Evolutionary conservation across 441 rosid genomes (phyloP).

Genomic region (Adansonia rubrostipa): DNA sequence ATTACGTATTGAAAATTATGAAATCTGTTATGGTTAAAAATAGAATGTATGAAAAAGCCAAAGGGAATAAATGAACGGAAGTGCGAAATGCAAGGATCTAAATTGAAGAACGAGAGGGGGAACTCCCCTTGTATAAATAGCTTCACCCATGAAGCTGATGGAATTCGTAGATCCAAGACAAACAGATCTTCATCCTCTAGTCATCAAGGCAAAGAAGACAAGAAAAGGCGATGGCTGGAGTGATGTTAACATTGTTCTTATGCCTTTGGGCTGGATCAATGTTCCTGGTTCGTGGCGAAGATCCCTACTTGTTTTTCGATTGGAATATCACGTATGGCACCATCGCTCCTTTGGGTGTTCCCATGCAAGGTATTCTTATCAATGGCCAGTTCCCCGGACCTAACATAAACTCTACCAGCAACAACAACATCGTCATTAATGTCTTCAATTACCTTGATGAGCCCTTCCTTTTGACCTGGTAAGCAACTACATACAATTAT

Average conservation of each 20-base stretch:
- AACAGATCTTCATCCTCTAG: neutral
- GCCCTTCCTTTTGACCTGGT: conserved; percentile 70
- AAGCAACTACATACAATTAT: neutral
- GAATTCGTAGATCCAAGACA: neutral
- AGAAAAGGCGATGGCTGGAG: conserved; percentile 30
- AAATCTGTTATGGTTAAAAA: neutral
- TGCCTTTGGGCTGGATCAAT: conserved; percentile 39
- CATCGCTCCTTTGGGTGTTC: conserved; percentile 53
- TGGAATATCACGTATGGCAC: conserved; percentile 48
- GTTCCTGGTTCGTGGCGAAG: conserved; percentile 45
- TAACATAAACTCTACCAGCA: conserved; percentile 60
- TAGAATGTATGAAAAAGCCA: neutral
- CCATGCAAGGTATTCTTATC: conserved; percentile 66
- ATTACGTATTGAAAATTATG: neutral
- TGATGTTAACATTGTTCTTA: conserved; percentile 38
- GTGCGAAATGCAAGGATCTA: neutral
- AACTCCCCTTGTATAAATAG: neutral
- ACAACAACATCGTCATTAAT: conserved; percentile 64
- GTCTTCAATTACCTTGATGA: conserved; percentile 72
- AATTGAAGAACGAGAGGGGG: neutral
- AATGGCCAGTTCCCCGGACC: conserved; percentile 74
- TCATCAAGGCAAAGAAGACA: neutral
- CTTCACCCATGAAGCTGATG: no score
- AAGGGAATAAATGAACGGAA: neutral
- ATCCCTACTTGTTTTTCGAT: conserved; percentile 46